phyloP scores from a whole-genome alignment of 306 rosid genomes.

The Dryas alaskensis region DNA sequence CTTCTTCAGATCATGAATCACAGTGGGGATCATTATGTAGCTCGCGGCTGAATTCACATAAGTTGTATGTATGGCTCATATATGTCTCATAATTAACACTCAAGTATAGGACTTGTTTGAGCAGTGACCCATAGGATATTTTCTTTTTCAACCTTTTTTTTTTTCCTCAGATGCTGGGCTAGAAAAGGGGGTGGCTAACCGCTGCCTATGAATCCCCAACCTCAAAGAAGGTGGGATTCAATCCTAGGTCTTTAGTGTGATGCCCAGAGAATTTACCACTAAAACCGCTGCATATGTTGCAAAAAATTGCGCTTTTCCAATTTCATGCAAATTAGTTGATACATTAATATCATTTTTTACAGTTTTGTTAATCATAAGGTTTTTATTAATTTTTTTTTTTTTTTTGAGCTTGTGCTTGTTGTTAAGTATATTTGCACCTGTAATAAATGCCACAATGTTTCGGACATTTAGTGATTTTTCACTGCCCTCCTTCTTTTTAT shows the following conservation, averaged over 20 bases:
- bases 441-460: too few species aligned
- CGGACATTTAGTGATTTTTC: background rate
- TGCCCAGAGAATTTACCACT: background rate
- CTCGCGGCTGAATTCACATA: background rate
- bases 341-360: too few species aligned
- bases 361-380: too few species aligned
- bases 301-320: background rate
- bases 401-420: too few species aligned
- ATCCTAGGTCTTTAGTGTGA: background rate
- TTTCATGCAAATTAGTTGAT: too few species aligned
- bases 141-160: background rate
- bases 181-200: background rate
- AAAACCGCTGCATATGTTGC: background rate
- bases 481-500: background rate
- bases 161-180: background rate
- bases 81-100: background rate
- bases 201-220: background rate
- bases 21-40: background rate
- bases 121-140: background rate
- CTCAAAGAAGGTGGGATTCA: background rate
- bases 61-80: background rate
- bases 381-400: too few species aligned
- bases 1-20: background rate
- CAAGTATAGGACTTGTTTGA: conserved; percentile 1
- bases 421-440: too few species aligned